phyloP scores from a whole-genome alignment of 2,329 filamentous ascomycete genomes.

The Sordariomycetes sp. region DNA sequence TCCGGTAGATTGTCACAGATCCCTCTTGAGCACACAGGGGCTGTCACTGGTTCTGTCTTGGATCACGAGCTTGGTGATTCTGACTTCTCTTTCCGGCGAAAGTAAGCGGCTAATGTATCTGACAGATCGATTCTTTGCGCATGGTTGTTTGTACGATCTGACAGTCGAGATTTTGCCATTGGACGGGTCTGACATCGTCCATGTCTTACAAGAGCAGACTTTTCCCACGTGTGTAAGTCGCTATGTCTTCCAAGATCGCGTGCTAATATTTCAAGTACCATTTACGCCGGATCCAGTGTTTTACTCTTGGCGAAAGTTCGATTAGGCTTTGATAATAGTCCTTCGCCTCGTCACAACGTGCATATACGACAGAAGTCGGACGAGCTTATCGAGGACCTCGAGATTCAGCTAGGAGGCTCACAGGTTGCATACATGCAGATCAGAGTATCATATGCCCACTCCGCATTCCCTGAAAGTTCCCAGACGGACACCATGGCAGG shows the following conservation, averaged over 20 bases:
- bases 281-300: slow-evolving; percentile 32
- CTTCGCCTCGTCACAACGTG: slow-evolving; percentile 4
- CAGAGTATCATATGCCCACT: slow-evolving; percentile 44
- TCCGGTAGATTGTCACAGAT: slow-evolving; percentile 8
- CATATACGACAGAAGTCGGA: slow-evolving; percentile 35
- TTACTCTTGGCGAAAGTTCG: slow-evolving; percentile 39
- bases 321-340: slow-evolving; percentile 14
- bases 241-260: not conserved
- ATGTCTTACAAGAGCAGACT: slow-evolving; percentile 34
- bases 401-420: slow-evolving; percentile 42
- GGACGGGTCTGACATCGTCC: slow-evolving; percentile 28
- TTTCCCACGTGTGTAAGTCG: slow-evolving; percentile 25
- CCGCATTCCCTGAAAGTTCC: slow-evolving; percentile 35
- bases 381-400: slow-evolving; percentile 48
- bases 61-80: slow-evolving; percentile 6
- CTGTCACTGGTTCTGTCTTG: slow-evolving; percentile 4
- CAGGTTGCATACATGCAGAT: slow-evolving; percentile 41
- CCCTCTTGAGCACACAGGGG: not conserved
- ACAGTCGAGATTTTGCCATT: slow-evolving; percentile 34
- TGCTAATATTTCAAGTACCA: slow-evolving; percentile 21
- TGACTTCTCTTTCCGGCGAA: not conserved
- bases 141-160: slow-evolving; percentile 40
- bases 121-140: slow-evolving; percentile 24
- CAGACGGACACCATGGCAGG: slow-evolving; percentile 15
- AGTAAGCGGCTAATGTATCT: not conserved